Base-by-base conservation (phyloP, 345 rosid genomes). In the Carallia pectinifolia region DNA sequence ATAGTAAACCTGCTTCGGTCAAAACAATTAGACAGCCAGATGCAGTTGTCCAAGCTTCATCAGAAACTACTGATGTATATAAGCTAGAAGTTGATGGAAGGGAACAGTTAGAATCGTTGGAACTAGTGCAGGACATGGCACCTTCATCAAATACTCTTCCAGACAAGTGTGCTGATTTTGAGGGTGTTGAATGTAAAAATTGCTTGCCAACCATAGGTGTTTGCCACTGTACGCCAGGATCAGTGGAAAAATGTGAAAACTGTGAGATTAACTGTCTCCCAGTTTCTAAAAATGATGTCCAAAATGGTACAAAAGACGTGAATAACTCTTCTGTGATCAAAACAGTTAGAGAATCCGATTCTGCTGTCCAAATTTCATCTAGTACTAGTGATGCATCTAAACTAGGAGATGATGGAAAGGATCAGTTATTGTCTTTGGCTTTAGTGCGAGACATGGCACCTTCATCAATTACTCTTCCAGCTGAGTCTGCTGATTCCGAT, bases 401-500 rank as follows among this genome's bases (percentile, higher is more conserved):
- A 69, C 72, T 76, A 7, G 85, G 85, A 50, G 89, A 82, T 73
- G 83, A 82, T 65, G 71, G 77, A 67, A 85, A 76, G 76, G 87
- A 71, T 78, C 83, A 76, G 38, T 50, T 70, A 34, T 87, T 85
- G 48, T 84, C 81, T 53, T 67, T 80, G 47, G 78, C 76, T 77
- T 81, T 63, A 7, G 62, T 70, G 67, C 81, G 63, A 71, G 87
- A 84, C 65, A 73, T 64, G 77, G 85, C 81, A 56, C 82, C 82
- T 71, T 83, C 91, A 53, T 80, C 85, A 54, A 68, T 81, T 69
- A 65, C 62, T 50, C 53, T 53, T 70, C 80, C 77, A 58, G 75
- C 80, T 56, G 95, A 84, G 63, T 82, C 82, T 72, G 68, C 79
- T 73, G 84, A 73, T 74, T 81, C 91, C 66, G 88, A 81, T 75